These are phyloP conservation scores for Chenopodium berlandieri DNA, from an alignment of 148 eudicot genomes.

Conservation along the genomic window DNA sequence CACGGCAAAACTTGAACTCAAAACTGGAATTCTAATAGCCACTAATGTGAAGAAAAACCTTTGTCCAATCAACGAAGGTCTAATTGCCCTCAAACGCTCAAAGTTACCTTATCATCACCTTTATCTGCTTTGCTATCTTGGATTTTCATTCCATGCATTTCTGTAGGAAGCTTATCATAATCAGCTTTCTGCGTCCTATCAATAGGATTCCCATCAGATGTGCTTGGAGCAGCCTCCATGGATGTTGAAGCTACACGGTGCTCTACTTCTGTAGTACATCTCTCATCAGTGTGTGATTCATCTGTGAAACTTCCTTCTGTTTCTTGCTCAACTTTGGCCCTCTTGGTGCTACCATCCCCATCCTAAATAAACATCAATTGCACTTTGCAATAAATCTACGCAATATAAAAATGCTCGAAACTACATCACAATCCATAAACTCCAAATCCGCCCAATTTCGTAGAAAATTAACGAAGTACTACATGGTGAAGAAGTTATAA, in stretches of 20 bases:
- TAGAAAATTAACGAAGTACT: neutral
- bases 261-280: constrained; percentile 34
- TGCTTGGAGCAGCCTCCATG: constrained; percentile 40
- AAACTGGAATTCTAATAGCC: neutral
- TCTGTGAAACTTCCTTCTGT: constrained; percentile 26
- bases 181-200: constrained; percentile 37
- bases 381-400: constrained; percentile 17
- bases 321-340: constrained; percentile 54
- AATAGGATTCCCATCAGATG: constrained; percentile 37
- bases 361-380: constrained; percentile 41
- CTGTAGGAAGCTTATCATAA: constrained; percentile 57
- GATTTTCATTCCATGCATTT: constrained; percentile 72
- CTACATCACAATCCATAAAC: constrained; percentile 15
- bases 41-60: constrained; percentile 13
- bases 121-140: constrained; percentile 47
- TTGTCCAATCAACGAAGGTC: constrained; percentile 10
- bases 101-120: constrained; percentile 40
- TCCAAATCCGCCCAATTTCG: neutral
- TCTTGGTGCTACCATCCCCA: constrained; percentile 58
- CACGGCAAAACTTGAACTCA: neutral
- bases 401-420: constrained; percentile 23
- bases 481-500: neutral
- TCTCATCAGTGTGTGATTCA: constrained; percentile 37
- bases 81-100: constrained; percentile 13
- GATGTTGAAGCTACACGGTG: constrained; percentile 36